Conservation (phyloP, 176 grass and related monocot species). For the Neostapfia colusana region DNA sequence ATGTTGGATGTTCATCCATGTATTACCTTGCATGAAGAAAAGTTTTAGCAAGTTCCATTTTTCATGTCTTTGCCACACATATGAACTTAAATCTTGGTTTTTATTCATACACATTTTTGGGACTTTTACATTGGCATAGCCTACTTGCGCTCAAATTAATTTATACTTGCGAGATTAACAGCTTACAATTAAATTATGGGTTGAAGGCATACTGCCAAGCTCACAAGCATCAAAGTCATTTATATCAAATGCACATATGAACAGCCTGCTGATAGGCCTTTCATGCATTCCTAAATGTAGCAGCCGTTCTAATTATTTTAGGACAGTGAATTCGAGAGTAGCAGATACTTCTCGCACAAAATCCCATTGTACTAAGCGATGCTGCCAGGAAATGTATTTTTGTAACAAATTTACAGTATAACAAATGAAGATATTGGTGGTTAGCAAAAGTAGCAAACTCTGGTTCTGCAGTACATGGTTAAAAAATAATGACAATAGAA, state of each 20-base stretch:
- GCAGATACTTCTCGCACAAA: conserved; percentile 11
- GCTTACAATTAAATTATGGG: too few species aligned
- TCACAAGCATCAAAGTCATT: conserved; percentile 25
- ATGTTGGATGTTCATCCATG: too few species aligned
- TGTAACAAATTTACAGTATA: background rate
- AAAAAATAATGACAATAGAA: conserved; percentile 7
- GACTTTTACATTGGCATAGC: too few species aligned
- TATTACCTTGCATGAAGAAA: too few species aligned
- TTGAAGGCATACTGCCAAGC: too few species aligned
- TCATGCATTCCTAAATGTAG: background rate
- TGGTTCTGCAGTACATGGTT: background rate
- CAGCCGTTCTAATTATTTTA: conserved; percentile 7
- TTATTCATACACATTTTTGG: too few species aligned
- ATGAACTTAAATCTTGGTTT: too few species aligned
- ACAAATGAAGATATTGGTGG: conserved; percentile 10
- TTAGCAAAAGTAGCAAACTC: background rate
- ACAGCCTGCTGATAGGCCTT: conserved; percentile 2
- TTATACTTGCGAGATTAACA: too few species aligned
- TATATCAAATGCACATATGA: conserved; percentile 2
- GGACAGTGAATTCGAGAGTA: conserved; percentile 1
- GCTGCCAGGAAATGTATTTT: background rate
- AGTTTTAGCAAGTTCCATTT: too few species aligned
- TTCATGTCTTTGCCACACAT: too few species aligned
- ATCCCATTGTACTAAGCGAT: background rate
- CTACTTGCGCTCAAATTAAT: too few species aligned